Percentiles rank a stretch among this genome's conserved stretches.
These are phyloP conservation scores for Hemisphaericaspora nanyangensis DNA, from an alignment of 805 yeast species.

Conservation along the genomic window DNA sequence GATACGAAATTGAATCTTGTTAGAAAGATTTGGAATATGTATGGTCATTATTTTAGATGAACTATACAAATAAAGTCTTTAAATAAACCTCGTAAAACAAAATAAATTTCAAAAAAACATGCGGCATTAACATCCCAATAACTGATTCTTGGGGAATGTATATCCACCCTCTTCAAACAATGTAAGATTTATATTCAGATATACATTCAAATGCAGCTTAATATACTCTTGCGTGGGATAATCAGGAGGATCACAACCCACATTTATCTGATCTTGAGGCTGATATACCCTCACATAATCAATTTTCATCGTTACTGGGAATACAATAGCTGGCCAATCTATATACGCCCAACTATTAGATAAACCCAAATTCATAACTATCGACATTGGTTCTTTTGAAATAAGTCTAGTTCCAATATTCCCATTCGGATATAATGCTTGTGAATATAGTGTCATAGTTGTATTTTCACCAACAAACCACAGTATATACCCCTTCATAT, in stretches of 20 bases:
- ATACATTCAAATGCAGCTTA: constrained; percentile 62
- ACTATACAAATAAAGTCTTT: background rate
- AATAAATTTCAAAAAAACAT: background rate
- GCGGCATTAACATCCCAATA: constrained; percentile 17
- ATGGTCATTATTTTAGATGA: constrained; percentile 37
- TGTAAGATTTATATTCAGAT: constrained; percentile 65
- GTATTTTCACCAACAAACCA: constrained; percentile 82
- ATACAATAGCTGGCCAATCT: constrained; percentile 73
- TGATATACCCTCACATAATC: constrained; percentile 88
- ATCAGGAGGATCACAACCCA: constrained; percentile 79
- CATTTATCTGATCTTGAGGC: constrained; percentile 51
- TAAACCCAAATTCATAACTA: constrained; percentile 78
- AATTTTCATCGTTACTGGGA: constrained; percentile 70
- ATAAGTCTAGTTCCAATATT: constrained; percentile 76
- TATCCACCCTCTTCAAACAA: constrained; percentile 76
- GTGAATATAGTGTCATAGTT: constrained; percentile 64
- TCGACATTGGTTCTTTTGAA: constrained; percentile 86
- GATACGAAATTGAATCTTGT: constrained; percentile 44
- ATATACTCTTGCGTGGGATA: constrained; percentile 81
- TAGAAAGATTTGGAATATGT: constrained; percentile 59
- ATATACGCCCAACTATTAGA: constrained; percentile 89
- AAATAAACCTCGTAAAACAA: background rate
- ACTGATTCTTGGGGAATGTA: constrained; percentile 34
- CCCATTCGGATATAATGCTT: constrained; percentile 82
- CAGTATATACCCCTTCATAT: constrained; percentile 63